These are phyloP conservation scores for Malus hybrid DNA, from an alignment of 331 rosid species.

Conservation along the genomic window DNA sequence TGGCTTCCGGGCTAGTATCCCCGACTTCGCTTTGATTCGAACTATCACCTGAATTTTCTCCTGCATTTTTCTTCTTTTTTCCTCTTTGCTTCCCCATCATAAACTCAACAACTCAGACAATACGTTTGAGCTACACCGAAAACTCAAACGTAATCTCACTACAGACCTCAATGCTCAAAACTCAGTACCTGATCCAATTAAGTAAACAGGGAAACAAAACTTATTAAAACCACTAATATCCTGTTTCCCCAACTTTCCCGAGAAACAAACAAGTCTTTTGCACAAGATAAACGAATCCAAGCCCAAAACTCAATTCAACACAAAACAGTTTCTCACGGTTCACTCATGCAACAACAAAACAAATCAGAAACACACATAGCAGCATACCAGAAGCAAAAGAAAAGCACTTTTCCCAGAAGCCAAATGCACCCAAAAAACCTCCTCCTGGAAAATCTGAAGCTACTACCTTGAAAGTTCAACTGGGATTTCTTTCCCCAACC, in stretches of 20 bases:
- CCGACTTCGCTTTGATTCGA: slow-evolving; percentile 30
- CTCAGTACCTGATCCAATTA: slow-evolving; percentile 18
- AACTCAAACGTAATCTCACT: slow-evolving; percentile 6
- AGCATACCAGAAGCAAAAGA: neutral
- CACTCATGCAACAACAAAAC: neutral
- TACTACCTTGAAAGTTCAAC: slow-evolving; percentile 8
- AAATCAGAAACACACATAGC: neutral
- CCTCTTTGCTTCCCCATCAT: slow-evolving; percentile 46
- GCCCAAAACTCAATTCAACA: slow-evolving; percentile 5
- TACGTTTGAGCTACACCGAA: slow-evolving; percentile 1
- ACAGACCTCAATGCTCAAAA: slow-evolving; percentile 14
- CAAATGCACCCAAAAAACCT: neutral
- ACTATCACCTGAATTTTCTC: slow-evolving; percentile 43
- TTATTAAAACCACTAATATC: neutral
- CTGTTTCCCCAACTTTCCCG: too few relatives aligned
- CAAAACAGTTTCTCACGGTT: neutral
- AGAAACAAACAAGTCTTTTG: slow-evolving; percentile 13
- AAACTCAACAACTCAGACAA: slow-evolving; percentile 26
- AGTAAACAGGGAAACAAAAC: slow-evolving; percentile 5
- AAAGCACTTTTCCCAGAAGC: slow-evolving; percentile 2
- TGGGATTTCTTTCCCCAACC: neutral
- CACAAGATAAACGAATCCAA: slow-evolving; percentile 11
- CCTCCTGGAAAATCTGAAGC: slow-evolving; percentile 12
- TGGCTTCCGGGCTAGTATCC: slow-evolving; percentile 33
- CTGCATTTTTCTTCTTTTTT: slow-evolving; percentile 52